Evolutionary conservation across 2,329 filamentous ascomycete species (phyloP), one percentile per base, ranked within the genome.

Genomic region (Penicillium sp.): DNA sequence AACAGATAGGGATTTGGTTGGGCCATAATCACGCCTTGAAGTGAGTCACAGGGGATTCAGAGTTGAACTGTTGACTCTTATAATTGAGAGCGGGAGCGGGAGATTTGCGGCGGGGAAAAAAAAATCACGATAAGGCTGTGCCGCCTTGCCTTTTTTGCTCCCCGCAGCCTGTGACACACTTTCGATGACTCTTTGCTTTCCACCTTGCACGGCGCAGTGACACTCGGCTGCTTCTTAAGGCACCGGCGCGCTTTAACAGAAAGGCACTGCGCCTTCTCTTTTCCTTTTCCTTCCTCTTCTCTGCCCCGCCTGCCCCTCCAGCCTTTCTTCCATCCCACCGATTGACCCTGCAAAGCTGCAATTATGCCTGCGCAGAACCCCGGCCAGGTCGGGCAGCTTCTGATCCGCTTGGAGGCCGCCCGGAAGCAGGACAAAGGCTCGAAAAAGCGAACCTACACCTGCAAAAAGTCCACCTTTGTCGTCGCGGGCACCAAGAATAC

Each of bases 401-500:
- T 95, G 18, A 76, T 77, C 22, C 76, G 76, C 22, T 80, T 96
- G 16, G 83, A 90, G 41, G 71, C 73, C 10, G 77, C 77, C 16
- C 58, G 56, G 20, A 62, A 64, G 48, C 74, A 76, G 72, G 75
- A 54, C 80, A 82, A 63, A 71, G 72, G 48, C 64, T 66, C 35
- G 66, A 75, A 53, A 25, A 85, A 82, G 57, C 80, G 78, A 35
- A 77, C 77, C 2, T 89, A 90, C 68, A 86, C 82, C 16, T 87
- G 87, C 74, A 94, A 87, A 72, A 95, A 91, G 76, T 84, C 82
- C n/a, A 88, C 82, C 3, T 99, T 90, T 67, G 63, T 78, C 1
- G 82, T 97, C 38, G 74, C 75, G 14, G 89, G 86, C 5, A 78
- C 81, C 20, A 78, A 85, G 51, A 78, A 82, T 24, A 82, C 90